Conservation (phyloP, 2,329 filamentous ascomycete species). For the Mariannaea sp. region DNA sequence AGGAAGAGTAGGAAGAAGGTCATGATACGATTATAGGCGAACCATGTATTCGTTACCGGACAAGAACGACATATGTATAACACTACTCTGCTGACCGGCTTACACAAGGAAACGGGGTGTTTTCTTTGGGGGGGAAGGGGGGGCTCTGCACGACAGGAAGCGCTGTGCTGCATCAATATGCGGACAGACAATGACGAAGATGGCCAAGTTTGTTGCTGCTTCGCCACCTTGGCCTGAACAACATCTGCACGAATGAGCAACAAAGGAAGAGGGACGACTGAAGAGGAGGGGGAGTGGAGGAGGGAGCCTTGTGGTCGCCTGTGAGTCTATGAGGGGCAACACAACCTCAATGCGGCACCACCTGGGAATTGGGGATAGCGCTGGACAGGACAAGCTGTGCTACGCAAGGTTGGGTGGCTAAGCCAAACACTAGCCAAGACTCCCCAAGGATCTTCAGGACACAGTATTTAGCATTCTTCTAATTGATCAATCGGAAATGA, state of each 20-base stretch:
- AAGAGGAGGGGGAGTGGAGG: not conserved
- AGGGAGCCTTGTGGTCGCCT: not conserved
- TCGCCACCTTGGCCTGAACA: conserved; percentile 10
- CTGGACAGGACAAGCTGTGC: not conserved
- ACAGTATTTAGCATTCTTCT: conserved; percentile 4
- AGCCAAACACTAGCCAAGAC: not conserved
- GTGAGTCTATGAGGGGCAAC: not conserved
- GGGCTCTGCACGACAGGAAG: too few relatives aligned
- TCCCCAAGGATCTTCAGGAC: conserved; percentile 9
- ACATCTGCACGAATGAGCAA: not conserved
- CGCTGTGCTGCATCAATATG: too few relatives aligned
- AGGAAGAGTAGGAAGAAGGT: not conserved
- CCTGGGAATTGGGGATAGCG: not conserved
- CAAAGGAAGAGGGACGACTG: not conserved
- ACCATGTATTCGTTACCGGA: too few relatives aligned
- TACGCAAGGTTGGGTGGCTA: too few relatives aligned
- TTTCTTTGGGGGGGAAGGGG: too few relatives aligned
- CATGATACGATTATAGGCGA: too few relatives aligned
- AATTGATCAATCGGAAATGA: conserved; percentile 6
- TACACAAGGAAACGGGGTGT: too few relatives aligned
- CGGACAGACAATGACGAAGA: not conserved
- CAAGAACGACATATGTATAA: too few relatives aligned
- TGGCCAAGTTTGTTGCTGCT: conserved; percentile 8
- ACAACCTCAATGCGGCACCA: too few relatives aligned
- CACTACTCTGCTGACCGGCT: too few relatives aligned